These are phyloP conservation scores for Saposhnikovia divaricata DNA, from an alignment of 129 eudicot genomes.

Conservation along the genomic window DNA sequence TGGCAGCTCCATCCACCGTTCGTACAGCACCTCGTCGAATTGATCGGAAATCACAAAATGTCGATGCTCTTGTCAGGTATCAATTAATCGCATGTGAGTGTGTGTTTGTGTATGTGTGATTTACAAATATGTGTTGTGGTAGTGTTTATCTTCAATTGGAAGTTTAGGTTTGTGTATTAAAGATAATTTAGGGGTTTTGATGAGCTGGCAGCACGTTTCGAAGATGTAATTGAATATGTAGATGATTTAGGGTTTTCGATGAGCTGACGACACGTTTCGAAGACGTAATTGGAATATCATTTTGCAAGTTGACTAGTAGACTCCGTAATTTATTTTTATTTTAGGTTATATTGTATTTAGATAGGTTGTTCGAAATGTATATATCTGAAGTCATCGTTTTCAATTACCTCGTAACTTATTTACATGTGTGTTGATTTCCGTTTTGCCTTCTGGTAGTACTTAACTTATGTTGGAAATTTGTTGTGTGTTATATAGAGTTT, in stretches of 20 bases:
- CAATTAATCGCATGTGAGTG: neutral
- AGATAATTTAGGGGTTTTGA: neutral
- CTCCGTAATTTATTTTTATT: no score
- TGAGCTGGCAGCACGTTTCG: neutral
- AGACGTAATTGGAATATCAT: neutral
- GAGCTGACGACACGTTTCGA: neutral
- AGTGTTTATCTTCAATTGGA: neutral
- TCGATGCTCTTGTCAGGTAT: conserved; percentile 79
- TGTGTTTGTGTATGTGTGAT: neutral
- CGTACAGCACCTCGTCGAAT: conserved; percentile 16
- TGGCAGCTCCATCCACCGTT: conserved; percentile 6
- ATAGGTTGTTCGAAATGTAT: no score
- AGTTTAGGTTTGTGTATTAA: neutral
- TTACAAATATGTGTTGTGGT: no score
- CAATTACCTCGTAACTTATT: no score
- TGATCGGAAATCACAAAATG: conserved; percentile 52
- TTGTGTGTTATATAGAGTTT: neutral
- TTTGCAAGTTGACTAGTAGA: no score
- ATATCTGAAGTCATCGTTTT: no score
- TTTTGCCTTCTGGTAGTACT: no score
- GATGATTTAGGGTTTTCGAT: neutral
- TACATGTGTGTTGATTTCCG: no score
- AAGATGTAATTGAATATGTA: neutral
- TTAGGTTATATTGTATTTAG: no score
- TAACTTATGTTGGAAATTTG: neutral